A percentile compares a stretch with the other conserved stretches of the same genome.
Conservation (phyloP, 495 filamentous ascomycete genomes). For the Xanthoparmelia taractica region DNA sequence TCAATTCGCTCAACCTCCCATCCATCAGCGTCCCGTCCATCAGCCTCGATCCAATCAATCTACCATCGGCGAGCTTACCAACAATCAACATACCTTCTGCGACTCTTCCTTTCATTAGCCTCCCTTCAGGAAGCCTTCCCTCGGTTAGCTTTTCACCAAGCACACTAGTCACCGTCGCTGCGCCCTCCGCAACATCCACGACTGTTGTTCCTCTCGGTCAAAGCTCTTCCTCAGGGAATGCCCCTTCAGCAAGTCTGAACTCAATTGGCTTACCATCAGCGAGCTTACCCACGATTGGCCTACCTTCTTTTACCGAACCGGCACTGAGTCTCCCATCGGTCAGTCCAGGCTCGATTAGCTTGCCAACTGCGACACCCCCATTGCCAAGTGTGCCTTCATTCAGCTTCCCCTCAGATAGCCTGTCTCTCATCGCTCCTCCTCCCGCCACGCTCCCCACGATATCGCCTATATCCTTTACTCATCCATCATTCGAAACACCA, state of each 20-base stretch:
- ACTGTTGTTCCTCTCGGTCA: background rate
- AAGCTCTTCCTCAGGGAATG: background rate
- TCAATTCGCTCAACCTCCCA: background rate
- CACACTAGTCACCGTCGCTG: background rate
- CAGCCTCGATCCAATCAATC: background rate
- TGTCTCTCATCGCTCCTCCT: background rate
- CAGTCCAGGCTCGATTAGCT: background rate
- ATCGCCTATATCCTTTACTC: background rate
- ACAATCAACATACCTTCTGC: background rate
- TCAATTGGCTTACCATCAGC: background rate
- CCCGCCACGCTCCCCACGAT: background rate
- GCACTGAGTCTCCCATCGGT: background rate
- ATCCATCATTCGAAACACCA: background rate
- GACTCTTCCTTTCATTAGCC: background rate
- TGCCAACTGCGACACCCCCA: background rate
- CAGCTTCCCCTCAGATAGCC: background rate
- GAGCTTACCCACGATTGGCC: background rate
- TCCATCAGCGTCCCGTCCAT: background rate
- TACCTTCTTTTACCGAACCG: background rate
- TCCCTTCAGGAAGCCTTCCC: too few relatives aligned
- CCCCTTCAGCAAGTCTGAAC: background rate
- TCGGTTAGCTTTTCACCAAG: background rate
- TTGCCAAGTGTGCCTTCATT: background rate
- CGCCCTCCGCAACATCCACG: background rate
- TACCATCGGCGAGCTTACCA: background rate